These are phyloP conservation scores for Thelonectria blattea DNA, from an alignment of 2,329 filamentous ascomycete species.

Conservation along the genomic window DNA sequence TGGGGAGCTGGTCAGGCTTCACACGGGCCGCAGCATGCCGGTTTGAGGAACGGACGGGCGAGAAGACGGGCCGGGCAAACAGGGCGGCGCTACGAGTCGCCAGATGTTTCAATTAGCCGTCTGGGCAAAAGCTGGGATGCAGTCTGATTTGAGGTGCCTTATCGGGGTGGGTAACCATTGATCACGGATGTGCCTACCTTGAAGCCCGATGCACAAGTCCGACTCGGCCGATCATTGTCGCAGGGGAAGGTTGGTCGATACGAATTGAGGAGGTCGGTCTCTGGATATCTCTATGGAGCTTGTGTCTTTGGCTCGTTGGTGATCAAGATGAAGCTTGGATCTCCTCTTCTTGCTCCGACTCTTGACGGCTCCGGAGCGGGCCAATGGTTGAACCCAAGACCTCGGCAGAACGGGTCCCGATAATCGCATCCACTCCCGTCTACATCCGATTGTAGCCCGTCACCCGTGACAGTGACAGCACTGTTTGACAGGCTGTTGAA, in stretches of 20 bases:
- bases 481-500: background rate
- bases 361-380: conserved; percentile 9
- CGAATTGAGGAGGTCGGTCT: background rate
- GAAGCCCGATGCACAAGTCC: conserved; percentile 20
- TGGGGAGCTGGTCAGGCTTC: conserved; percentile 1
- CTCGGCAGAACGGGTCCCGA: conserved; percentile 27
- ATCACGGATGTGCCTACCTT: conserved; percentile 18
- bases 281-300: background rate
- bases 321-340: conserved; percentile 13
- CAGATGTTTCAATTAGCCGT: conserved; percentile 3
- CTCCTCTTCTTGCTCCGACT: background rate
- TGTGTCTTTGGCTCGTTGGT: background rate
- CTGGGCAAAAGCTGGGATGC: background rate
- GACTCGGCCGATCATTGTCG: conserved; percentile 32
- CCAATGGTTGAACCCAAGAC: conserved; percentile 14
- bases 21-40: conserved; percentile 8
- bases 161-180: background rate
- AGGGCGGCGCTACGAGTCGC: conserved; percentile 21
- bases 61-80: conserved; percentile 20
- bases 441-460: conserved; percentile 21
- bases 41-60: conserved; percentile 11
- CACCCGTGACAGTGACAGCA: background rate
- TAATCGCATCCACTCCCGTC: conserved; percentile 25
- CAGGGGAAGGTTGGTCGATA: background rate
- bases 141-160: background rate